These are phyloP conservation scores for Babesia bovis DNA, from an alignment of 169 alveolate genomes.

Conservation along the genomic window DNA sequence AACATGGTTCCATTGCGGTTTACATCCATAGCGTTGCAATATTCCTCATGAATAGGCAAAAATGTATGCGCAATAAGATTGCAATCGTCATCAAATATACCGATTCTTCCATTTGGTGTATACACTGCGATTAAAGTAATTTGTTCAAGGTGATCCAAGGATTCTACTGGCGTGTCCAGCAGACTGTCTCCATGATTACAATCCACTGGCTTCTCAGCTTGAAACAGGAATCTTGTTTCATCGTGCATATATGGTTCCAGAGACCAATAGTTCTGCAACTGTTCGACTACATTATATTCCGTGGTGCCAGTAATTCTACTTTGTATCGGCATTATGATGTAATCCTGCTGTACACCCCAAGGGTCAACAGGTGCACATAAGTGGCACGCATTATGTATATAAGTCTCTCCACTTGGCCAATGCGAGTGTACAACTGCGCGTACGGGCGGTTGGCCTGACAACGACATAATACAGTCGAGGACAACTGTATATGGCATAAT, in stretches of 20 bases:
- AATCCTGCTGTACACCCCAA: neutral
- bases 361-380: neutral
- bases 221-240: constrained; percentile 2
- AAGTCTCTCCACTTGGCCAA: constrained; percentile 35
- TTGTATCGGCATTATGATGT: neutral
- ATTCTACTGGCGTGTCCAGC: neutral
- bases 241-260: constrained; percentile 43
- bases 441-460: constrained; percentile 21
- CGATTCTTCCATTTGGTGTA: constrained; percentile 5
- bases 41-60: constrained; percentile 13
- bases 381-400: neutral
- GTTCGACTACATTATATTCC: neutral
- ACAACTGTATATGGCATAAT: constrained; percentile 26
- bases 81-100: neutral
- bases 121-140: constrained; percentile 14
- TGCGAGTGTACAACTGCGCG: constrained; percentile 10
- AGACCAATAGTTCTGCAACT: constrained; percentile 25
- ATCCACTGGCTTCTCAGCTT: constrained; percentile 19
- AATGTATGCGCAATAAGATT: neutral
- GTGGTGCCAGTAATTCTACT: constrained; percentile 9
- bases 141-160: constrained; percentile 13
- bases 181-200: constrained; percentile 7
- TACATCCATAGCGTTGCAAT: constrained; percentile 1
- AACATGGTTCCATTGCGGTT: constrained; percentile 20
- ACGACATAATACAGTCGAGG: constrained; percentile 3